These are phyloP conservation scores for Colletotrichum nymphaeae DNA, from an alignment of 2,329 filamentous ascomycete genomes.

Conservation along the genomic window DNA sequence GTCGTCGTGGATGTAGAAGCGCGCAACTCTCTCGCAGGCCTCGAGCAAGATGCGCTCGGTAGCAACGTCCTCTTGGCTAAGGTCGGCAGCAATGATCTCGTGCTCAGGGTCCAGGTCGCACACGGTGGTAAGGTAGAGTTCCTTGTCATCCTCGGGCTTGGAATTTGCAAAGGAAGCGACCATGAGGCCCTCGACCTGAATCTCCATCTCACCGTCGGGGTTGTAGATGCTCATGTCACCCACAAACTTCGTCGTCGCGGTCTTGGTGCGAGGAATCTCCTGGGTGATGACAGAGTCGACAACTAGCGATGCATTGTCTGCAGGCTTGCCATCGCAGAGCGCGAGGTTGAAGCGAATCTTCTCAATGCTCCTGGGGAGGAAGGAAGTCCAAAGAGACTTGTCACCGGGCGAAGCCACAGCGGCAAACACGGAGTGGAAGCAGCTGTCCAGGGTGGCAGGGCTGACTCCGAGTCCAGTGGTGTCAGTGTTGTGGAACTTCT, in stretches of 20 bases:
- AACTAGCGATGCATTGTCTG: constrained; percentile 34
- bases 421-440: constrained; percentile 48
- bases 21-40: constrained; percentile 49
- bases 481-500: constrained; percentile 41
- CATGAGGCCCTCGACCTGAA: constrained; percentile 47
- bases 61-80: background rate
- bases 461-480: constrained; percentile 43
- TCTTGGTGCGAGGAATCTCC: constrained; percentile 38
- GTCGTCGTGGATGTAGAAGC: constrained; percentile 42
- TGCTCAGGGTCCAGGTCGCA: constrained; percentile 54
- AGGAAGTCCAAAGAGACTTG: constrained; percentile 45
- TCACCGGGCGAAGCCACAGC: constrained; percentile 48
- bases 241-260: constrained; percentile 43
- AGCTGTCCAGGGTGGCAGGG: constrained; percentile 47
- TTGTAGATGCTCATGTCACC: constrained; percentile 52
- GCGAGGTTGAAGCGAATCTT: constrained; percentile 36
- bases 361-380: constrained; percentile 44
- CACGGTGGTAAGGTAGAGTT: constrained; percentile 48
- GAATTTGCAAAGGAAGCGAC: constrained; percentile 46
- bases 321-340: constrained; percentile 12
- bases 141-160: constrained; percentile 45
- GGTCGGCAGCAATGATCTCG: constrained; percentile 43
- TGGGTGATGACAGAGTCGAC: constrained; percentile 48
- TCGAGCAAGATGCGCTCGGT: constrained; percentile 44
- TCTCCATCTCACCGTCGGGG: constrained; percentile 43